Base-by-base conservation (phyloP, 208 protist genomes). In the Zelonia costaricensis region DNA sequence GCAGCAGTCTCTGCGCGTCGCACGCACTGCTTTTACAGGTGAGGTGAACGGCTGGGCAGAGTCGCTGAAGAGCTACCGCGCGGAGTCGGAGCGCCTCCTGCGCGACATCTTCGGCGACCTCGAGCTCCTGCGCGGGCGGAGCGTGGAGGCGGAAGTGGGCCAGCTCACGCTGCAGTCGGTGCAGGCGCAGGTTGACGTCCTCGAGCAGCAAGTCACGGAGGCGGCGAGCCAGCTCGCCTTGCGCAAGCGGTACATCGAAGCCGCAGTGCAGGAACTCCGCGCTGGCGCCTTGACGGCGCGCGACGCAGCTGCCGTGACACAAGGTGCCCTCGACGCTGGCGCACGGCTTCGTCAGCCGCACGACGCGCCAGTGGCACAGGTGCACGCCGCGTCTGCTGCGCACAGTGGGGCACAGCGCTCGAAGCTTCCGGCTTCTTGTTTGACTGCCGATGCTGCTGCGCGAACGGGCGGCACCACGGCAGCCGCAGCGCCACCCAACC, bases 81-180 rank as follows among this genome's bases (percentile, higher is more conserved):
- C 20, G 15, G 20, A 55, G 9, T 57, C 51, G 1, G 66, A 73
- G 20, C 44, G 28, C 8, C 44, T 73, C 1, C 52, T 73, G 12
- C 10, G 23, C 0, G 49, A 56, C 13, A 15, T 59, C 1, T 73
- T 73, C 38, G 22, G 20, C 1, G 30, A 62, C 18, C 31, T 55
- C n/a, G 66, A 73, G 5, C 25, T 46, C n/a, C 44, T 73, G 5
- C 58, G 66, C 10, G 43, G 66, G 31, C 16, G 15, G 12, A 66
- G 58, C 18, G 36, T 61, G 35, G 58, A 56, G 28, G 43, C 16
- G 7, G 52, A 60, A 36, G 42, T 61, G 51, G 58, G 56, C n/a
- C 49, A 59, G 43, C 40, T 47, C 8, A 18, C 52, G n/a, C 13
- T 73, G 33, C 66, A 57, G 15, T 61, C 58, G 0, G 35, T 61